Conservation (phyloP, 2,329 filamentous ascomycete species). For the Talaromyces rugulosus region DNA sequence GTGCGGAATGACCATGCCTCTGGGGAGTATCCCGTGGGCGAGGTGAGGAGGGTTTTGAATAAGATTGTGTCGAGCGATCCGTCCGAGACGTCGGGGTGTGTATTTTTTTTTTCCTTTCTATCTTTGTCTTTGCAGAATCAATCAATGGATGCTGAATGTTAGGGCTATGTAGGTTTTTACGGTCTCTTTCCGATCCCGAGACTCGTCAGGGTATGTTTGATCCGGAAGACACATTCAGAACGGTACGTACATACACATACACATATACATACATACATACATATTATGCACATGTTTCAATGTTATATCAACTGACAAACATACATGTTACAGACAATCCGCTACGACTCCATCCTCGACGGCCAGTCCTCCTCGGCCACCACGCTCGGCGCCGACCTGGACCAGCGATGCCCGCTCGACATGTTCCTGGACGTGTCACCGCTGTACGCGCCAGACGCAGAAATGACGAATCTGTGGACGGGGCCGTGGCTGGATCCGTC, state of each 20-base stretch:
- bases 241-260: background rate
- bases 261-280: too few relatives aligned
- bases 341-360: background rate
- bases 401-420: background rate
- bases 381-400: background rate
- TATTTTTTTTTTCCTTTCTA: too few relatives aligned
- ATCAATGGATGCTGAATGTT: too few relatives aligned
- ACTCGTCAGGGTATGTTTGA: background rate
- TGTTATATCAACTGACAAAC: background rate
- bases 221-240: background rate
- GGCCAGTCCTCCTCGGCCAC: background rate
- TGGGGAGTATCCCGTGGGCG: too few relatives aligned
- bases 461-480: background rate
- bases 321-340: background rate
- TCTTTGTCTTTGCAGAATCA: too few relatives aligned
- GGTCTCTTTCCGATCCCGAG: background rate
- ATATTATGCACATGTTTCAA: too few relatives aligned
- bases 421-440: background rate
- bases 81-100: too few relatives aligned
- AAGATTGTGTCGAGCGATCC: too few relatives aligned
- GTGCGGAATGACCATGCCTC: too few relatives aligned
- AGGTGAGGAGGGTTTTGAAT: too few relatives aligned
- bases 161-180: background rate
- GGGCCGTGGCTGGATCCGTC: background rate
- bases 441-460: background rate